Conservation (phyloP, 2,329 filamentous ascomycete species). For the Tolypocladium ovalisporum region DNA sequence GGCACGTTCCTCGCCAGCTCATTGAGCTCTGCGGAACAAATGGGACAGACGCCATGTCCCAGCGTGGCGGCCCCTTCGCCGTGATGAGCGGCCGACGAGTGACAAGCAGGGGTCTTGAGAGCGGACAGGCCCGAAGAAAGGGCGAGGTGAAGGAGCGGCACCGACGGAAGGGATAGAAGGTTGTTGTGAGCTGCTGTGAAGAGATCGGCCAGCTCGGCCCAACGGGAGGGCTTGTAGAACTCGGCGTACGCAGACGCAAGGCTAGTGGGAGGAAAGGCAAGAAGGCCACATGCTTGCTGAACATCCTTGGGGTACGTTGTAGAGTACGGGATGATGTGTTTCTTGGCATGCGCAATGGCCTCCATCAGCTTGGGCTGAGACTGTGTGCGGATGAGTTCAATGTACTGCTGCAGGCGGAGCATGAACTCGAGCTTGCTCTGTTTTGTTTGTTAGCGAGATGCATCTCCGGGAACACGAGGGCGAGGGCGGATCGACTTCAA, state of each 20-base stretch:
- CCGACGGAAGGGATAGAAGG: constrained; percentile 70
- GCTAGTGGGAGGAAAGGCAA: constrained; percentile 55
- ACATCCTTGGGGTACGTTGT: constrained; percentile 60
- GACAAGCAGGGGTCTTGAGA: constrained; percentile 90
- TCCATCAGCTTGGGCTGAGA: constrained; percentile 57
- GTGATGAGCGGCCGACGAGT: constrained; percentile 47
- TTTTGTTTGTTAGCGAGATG: constrained; percentile 1
- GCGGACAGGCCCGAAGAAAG: constrained; percentile 85
- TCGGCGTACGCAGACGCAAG: constrained; percentile 35
- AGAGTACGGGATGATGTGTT: constrained; percentile 62
- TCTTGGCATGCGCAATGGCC: constrained; percentile 72
- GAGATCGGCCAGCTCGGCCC: constrained; percentile 63
- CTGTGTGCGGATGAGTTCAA: constrained; percentile 70
- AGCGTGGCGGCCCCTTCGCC: constrained; percentile 28
- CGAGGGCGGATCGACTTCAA: background rate
- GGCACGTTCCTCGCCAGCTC: constrained; percentile 80
- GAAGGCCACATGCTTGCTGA: constrained; percentile 62
- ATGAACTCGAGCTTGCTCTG: constrained; percentile 84
- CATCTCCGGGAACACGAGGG: constrained; percentile 1
- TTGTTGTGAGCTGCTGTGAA: constrained; percentile 82
- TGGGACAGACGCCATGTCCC: constrained; percentile 75
- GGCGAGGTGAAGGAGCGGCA: constrained; percentile 81
- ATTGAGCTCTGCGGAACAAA: constrained; percentile 92
- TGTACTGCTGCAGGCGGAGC: constrained; percentile 86
- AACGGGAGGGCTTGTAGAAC: constrained; percentile 64